A percentile compares a stretch with the other conserved stretches of the same genome.
Conservation (phyloP, 116 monocot species). For the Cymodocea nodosa region DNA sequence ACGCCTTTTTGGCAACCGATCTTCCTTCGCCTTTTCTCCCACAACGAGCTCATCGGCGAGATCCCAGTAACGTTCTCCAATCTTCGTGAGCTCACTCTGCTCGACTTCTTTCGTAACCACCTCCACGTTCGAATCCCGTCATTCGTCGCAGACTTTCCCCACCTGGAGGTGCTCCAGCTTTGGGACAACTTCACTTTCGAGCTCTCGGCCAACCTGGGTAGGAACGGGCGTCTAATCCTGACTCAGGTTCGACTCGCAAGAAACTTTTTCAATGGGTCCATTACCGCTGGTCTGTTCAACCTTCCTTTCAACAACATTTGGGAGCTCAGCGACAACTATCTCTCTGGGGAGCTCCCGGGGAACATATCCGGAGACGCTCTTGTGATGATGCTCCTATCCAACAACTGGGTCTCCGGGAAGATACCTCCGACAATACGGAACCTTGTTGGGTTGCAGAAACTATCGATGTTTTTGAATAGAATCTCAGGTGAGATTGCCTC, state of each 20-base stretch:
- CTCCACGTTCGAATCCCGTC: conserved; percentile 48
- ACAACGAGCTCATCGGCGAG: conserved; percentile 65
- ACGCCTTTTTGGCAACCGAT: no score
- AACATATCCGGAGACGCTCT: conserved; percentile 32
- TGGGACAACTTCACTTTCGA: conserved; percentile 85
- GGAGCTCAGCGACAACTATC: conserved; percentile 61
- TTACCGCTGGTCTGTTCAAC: no score
- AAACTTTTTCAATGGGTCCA: conserved; percentile 59
- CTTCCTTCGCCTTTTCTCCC: no score
- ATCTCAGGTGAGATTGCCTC: no score
- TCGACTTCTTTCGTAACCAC: conserved; percentile 67
- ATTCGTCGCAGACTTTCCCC: conserved; percentile 43
- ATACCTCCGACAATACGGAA: no score
- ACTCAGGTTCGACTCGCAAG: conserved; percentile 42
- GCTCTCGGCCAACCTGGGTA: conserved; percentile 45
- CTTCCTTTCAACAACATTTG: no score
- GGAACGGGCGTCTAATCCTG: conserved; percentile 41
- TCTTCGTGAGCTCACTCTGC: no score
- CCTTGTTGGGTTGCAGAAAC: no score
- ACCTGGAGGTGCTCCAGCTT: conserved; percentile 69
- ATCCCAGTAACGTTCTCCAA: conserved; percentile 54
- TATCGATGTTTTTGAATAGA: no score
- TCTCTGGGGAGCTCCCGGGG: conserved; percentile 54
- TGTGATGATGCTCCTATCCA: conserved; percentile 39
- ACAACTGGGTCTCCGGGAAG: conserved; percentile 56